Evolutionary conservation across 176 grass and related monocot genomes (phyloP), one percentile per base, ranked within the genome.

Genomic region (Cocos nucifera): DNA sequence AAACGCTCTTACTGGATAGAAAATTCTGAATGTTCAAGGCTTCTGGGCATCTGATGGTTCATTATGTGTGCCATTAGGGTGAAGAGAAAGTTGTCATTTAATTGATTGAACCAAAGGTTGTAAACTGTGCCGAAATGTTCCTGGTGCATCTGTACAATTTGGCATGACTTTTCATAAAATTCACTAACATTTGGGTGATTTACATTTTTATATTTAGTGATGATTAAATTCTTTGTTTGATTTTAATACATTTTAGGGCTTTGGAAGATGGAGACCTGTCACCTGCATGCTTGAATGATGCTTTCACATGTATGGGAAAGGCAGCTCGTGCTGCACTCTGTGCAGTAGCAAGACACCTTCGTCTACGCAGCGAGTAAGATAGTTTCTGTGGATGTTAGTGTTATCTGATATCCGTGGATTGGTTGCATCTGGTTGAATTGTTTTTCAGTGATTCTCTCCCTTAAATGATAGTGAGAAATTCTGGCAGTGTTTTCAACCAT

Each of bases 261-360:
- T 62, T 67, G 58, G 80, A 81, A 57, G 89, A 88, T 76, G 89
- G 84, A 67, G 80, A 94, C 15, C 16, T 79, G 54, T 59, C 75
- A 51, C 89, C 89, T 67, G 70, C 89, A 64, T 94, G 89, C 66
- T 82, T 85, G 89, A 51, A 56, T 26, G 89, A 94, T 72, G 78
- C 78, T 70, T 94, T 88, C 48, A 88, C 71, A 73, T 78, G 69
- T 64, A 60, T 94, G 68, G 89, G 84, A 58, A 82, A 85, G 65
- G 67, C 78, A 67, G 80, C 89, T 52, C 89, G 80, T 19, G 78
- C 62, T 67, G 71, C 81, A 15, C 80, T 93, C 20, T 77, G 30
- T 66, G 89, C 89, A 30, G 81, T 88, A 81, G 84, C 84, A 71
- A 71, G 78, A 5, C 78, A 85, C 66, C 83, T 94, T 51, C 80